Percentiles rank a stretch among this genome's conserved stretches.
Conservation (phyloP, 1,139 yeast genomes). For the Pichia norvegensis region DNA sequence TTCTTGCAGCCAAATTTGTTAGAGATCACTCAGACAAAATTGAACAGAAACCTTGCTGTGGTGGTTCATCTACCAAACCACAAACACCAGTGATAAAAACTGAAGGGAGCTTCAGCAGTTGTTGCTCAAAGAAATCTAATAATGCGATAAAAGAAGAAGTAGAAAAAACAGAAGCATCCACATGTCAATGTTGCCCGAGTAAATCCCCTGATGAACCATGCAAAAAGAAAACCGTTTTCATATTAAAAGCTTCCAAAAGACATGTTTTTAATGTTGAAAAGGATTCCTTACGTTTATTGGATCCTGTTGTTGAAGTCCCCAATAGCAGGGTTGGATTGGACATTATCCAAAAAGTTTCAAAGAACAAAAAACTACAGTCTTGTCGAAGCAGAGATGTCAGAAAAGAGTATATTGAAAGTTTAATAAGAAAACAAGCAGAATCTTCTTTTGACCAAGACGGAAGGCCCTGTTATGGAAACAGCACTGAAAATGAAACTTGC, state of each 20-base stretch:
- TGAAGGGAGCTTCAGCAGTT: no score
- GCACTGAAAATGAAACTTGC: not conserved
- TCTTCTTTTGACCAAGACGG: not conserved
- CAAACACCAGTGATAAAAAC: not conserved
- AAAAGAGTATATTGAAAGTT: slow-evolving; percentile 5
- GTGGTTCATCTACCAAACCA: not conserved
- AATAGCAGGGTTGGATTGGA: slow-evolving; percentile 27
- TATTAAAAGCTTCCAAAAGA: slow-evolving; percentile 41
- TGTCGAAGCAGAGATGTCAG: slow-evolving; percentile 6
- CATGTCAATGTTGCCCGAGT: slow-evolving; percentile 9
- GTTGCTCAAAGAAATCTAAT: no score
- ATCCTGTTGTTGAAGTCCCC: slow-evolving; percentile 29
- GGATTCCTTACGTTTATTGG: slow-evolving; percentile 30
- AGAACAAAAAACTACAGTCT: slow-evolving; percentile 9
- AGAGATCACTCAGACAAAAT: not conserved
- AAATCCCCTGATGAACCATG: not conserved
- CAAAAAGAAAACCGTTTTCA: slow-evolving; percentile 31
- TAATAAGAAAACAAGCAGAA: not conserved
- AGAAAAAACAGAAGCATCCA: not conserved
- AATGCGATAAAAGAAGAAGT: not conserved
- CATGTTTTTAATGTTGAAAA: slow-evolving; percentile 44
- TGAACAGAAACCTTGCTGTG: not conserved
- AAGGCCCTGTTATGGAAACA: not conserved
- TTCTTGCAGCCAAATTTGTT: slow-evolving; percentile 6
- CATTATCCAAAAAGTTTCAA: slow-evolving; percentile 20